These are phyloP conservation scores for Quercus phellos DNA, from an alignment of 331 rosid genomes.

Conservation along the genomic window DNA sequence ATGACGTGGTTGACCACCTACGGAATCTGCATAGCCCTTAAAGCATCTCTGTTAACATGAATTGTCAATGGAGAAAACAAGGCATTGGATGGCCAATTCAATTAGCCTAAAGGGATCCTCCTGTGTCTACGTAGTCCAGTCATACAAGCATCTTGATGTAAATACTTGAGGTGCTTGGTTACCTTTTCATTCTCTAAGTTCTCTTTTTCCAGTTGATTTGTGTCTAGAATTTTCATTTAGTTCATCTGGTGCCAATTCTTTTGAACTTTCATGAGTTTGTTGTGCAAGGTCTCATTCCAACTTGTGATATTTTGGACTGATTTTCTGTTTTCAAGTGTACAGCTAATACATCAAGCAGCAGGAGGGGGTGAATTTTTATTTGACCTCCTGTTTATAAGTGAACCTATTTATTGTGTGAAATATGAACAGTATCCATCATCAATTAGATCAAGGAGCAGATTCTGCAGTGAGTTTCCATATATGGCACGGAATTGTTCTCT, in stretches of 20 bases:
- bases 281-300: slow-evolving; percentile 17
- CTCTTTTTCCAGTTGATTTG: not conserved
- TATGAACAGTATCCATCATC: not conserved
- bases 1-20: slow-evolving; percentile 66
- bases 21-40: slow-evolving; percentile 59
- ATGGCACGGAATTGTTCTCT: too few species aligned
- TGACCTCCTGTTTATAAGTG: not conserved
- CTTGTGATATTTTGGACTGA: slow-evolving; percentile 11
- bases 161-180: slow-evolving; percentile 6
- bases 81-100: not conserved
- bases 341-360: slow-evolving; percentile 17
- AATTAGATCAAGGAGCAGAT: not conserved
- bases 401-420: not conserved
- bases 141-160: slow-evolving; percentile 17
- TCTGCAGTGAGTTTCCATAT: not conserved
- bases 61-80: not conserved
- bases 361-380: not conserved
- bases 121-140: slow-evolving; percentile 2
- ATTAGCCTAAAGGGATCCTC: not conserved
- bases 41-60: slow-evolving; percentile 17
- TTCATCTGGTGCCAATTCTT: not conserved
- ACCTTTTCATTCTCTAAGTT: not conserved
- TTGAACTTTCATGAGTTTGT: slow-evolving; percentile 13
- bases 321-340: slow-evolving; percentile 24
- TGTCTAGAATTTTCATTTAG: not conserved